Evolutionary conservation across 2,329 filamentous ascomycete species (phyloP), one percentile per base, ranked within the genome.

Genomic region (Trichoderma aggressivum): DNA sequence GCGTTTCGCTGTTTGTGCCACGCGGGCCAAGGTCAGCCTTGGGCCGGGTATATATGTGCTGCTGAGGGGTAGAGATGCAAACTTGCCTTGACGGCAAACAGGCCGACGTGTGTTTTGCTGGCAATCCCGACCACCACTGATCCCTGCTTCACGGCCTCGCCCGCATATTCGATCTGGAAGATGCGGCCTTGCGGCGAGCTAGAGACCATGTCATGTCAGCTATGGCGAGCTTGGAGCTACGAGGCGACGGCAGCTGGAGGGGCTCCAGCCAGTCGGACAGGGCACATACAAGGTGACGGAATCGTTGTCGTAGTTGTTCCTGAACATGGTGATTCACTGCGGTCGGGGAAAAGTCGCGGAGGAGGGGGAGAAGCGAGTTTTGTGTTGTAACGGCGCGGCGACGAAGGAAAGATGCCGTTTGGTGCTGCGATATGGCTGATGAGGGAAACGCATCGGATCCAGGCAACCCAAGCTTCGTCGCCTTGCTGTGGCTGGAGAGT

Each of bases 241-340:
- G 24, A 30, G 50, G 50, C 28, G 28, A 55, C 47, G 24, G 50
- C 32, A 26, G 56, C 36, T 65, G 53, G 55, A 61, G 39, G 39
- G 62, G 61, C 28, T 67, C 36, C 34, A 58, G 55, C 30, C 24
- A 69, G 71, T 70, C 72, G 47, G 70, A 64, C 64, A 70, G 67
- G 74, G 74, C 80, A 84, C 91, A 85, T 88, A 97, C 94, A 98
- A 99, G 85, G 96, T 99, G 85, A 98, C 94, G 74, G 95, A 97
- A 85, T 99, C 96, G 90, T 99, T 99, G 87, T 99, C 96, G 88
- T 99, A 99, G 85, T 98, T 98, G 88, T 99, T 99, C 85, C 96
- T 90, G 86, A 99, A 99, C 96, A 99, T 98, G 80, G 80, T 90
- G 88, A 75, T 72, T 68, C 50, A 36, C 39, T 65, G 34, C 10